A percentile compares a stretch with the other conserved stretches of the same genome.
Evolutionary conservation across 345 rosid species (phyloP).

Genomic region (Salix koriyanagi): DNA sequence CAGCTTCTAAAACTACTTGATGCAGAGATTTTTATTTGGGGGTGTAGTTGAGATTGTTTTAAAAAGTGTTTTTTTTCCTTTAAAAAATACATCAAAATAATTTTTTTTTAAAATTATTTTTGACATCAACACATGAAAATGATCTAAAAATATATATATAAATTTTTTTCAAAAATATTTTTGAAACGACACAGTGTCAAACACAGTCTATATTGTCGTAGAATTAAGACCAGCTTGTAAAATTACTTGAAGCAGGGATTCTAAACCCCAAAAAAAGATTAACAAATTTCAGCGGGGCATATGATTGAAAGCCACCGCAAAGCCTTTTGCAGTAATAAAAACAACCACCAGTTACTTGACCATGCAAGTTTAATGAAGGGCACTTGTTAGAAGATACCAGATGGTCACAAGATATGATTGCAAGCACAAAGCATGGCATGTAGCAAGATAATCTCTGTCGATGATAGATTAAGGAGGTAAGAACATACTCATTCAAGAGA

Average conservation of each 20-base stretch:
- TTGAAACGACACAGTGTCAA: too few species aligned
- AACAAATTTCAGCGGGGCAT: not conserved
- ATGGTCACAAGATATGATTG: not conserved
- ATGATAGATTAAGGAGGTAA: not conserved
- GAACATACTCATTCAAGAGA: slow-evolving; percentile 62
- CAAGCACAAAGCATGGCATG: not conserved
- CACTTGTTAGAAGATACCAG: not conserved
- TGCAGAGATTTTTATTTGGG: accelerated
- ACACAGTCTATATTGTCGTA: too few species aligned
- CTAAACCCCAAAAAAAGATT: not conserved
- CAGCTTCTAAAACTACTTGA: too few species aligned
- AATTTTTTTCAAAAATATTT: too few species aligned
- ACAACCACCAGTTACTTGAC: too few species aligned
- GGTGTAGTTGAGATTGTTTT: too few species aligned
- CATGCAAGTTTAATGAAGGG: not conserved
- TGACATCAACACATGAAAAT: too few species aligned
- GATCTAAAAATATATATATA: too few species aligned
- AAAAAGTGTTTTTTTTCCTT: too few species aligned
- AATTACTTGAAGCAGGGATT: not conserved
- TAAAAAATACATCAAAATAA: too few species aligned
- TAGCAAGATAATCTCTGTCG: not conserved
- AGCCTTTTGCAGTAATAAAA: not conserved
- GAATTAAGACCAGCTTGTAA: too few species aligned
- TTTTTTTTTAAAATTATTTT: too few species aligned
- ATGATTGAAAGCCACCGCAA: not conserved